These are phyloP conservation scores for Aristolochia fimbriata DNA, from an alignment of 164 flowering plant genomes.

Conservation along the genomic window DNA sequence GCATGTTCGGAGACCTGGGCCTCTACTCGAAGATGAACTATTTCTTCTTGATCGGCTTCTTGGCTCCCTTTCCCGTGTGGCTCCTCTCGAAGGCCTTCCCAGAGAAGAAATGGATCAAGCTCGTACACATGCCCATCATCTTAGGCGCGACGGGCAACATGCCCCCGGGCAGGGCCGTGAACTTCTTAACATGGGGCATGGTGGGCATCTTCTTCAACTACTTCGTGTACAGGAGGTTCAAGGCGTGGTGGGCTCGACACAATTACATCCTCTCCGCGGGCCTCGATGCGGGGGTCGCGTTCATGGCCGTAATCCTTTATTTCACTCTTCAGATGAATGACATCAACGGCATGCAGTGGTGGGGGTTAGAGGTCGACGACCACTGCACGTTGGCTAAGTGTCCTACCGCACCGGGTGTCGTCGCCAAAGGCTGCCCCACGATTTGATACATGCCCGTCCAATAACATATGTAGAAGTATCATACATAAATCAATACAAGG, in stretches of 20 bases:
- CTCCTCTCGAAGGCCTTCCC: neutral
- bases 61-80: conserved; percentile 8
- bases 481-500: too few species aligned
- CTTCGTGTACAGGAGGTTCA: conserved; percentile 27
- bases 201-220: conserved; percentile 47
- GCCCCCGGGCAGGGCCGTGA: conserved; percentile 49
- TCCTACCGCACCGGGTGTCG: conserved; percentile 48
- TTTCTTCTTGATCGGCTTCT: conserved; percentile 7
- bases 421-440: conserved; percentile 4
- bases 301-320: conserved; percentile 33
- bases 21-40: conserved; percentile 4
- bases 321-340: conserved; percentile 31
- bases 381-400: conserved; percentile 54
- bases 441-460: neutral
- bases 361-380: conserved; percentile 39
- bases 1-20: conserved; percentile 18
- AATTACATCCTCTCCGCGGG: conserved; percentile 55
- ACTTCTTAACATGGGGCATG: conserved; percentile 33
- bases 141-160: conserved; percentile 23
- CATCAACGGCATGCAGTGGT: conserved; percentile 39
- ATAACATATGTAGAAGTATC: too few species aligned
- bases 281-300: conserved; percentile 61
- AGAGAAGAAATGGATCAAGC: conserved; percentile 37
- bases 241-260: conserved; percentile 63
- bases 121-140: conserved; percentile 51